Evolutionary conservation across 495 filamentous ascomycete species (phyloP), one percentile per base, ranked within the genome.

Genomic region (Cryomyces minteri): DNA sequence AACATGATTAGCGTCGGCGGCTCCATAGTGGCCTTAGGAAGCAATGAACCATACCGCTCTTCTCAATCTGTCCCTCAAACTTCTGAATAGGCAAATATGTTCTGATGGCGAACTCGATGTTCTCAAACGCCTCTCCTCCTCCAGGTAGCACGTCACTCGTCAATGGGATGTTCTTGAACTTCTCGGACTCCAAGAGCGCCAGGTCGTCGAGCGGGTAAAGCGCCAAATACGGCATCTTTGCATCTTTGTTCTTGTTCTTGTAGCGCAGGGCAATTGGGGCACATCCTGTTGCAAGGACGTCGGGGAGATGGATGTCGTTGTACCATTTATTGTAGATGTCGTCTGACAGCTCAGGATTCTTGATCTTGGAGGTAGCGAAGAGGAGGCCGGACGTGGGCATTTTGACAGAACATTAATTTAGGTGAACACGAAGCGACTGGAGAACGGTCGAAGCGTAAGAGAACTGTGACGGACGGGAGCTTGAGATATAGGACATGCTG

Each of bases 321-420:
- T 54, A 56, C 41, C 46, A 56, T 10, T 38, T 32, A 34, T 55
- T 50, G 51, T 39, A 53, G 11, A n/a, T 28, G 10, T 47, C 51
- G 14, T 53, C 47, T 9, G 53, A 39, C 0, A 47, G 40, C 14
- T 48, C 39, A 4, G 32, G 39, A 44, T 45, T 32, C 14, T 47
- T 47, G 11, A 43, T 18, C 6, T 31, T 39, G 25, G 53, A 52
- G 9, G 12, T 40, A 7, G 46, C 47, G 48, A 50, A 50, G 11
- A 51, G 43, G 14, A 55, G 38, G 31, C 53, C 53, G 4, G 51
- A 39, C 12, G 43, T 50, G 5, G 43, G 9, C 48, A 48, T 54
- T 1, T 18, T 14, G 4, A 18, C 1, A 9, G 33, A 44, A 18
- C 10, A 3, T 9, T 12, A 37, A 37, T 3, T 37, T 25, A 25